Evolutionary conservation across 208 protist species (phyloP).

Genomic region (Acanthamoeba polyphaga): DNA sequence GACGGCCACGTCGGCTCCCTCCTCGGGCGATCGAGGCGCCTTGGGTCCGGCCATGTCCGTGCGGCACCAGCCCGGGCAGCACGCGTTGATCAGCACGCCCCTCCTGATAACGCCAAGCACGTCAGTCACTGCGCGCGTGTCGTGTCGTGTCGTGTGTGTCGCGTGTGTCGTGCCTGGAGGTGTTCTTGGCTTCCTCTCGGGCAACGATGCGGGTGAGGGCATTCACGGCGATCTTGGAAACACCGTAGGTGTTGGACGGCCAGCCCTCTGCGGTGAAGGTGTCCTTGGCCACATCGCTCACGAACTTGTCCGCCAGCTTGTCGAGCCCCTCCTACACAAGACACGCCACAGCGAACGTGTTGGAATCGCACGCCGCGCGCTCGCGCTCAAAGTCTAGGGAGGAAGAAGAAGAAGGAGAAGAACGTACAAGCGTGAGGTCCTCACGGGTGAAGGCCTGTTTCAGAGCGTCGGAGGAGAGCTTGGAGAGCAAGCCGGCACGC

Average conservation of each 20-base stretch:
- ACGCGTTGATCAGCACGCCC: constrained; percentile 62
- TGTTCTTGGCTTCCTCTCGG: constrained; percentile 5
- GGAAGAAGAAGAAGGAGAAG: too few species aligned
- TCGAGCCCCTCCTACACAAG: not conserved
- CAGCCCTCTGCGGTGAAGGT: constrained; percentile 45
- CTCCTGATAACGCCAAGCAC: not conserved
- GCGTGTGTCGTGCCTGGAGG: not conserved
- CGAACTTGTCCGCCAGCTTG: constrained; percentile 46
- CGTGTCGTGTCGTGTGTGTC: not conserved
- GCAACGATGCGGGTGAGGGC: constrained; percentile 49
- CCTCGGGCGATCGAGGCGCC: constrained; percentile 2
- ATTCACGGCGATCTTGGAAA: constrained; percentile 15
- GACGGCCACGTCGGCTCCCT: constrained; percentile 60
- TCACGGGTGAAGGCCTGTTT: not conserved
- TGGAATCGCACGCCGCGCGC: too few species aligned
- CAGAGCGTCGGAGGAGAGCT: not conserved
- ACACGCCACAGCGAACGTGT: too few species aligned
- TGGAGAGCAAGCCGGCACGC: not conserved
- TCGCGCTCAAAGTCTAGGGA: too few species aligned
- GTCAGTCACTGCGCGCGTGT: not conserved
- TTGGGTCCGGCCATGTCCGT: constrained; percentile 63
- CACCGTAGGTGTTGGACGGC: not conserved
- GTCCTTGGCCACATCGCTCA: not conserved
- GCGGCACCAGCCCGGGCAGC: constrained; percentile 67
- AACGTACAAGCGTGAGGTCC: not conserved